Evolutionary conservation across 176 grass and related monocot genomes (phyloP).

Genomic region (Bromus sterilis): DNA sequence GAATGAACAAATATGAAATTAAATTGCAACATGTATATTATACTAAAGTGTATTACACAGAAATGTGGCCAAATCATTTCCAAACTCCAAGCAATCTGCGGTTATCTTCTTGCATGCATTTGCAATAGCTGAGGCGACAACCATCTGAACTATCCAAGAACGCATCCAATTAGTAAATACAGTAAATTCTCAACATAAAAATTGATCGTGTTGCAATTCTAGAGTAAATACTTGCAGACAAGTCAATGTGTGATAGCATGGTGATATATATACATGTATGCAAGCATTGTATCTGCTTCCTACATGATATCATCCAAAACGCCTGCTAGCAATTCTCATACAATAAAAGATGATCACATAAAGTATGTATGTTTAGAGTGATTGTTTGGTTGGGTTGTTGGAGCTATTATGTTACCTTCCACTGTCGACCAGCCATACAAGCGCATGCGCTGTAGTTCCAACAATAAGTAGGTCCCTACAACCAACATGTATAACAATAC

Average conservation of each 20-base stretch:
- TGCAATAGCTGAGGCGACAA: slow-evolving; percentile 52
- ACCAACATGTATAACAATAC: no score
- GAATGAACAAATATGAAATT: no score
- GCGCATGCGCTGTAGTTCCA: no score
- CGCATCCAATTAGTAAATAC: slow-evolving; percentile 8
- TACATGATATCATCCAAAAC: slow-evolving; percentile 73
- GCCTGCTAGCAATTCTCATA: slow-evolving; percentile 66
- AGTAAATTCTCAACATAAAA: background rate
- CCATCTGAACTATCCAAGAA: slow-evolving; percentile 46
- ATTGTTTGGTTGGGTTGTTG: background rate
- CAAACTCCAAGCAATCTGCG: slow-evolving; percentile 46
- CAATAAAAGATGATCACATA: background rate
- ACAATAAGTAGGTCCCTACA: no score
- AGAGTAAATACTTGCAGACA: slow-evolving; percentile 63
- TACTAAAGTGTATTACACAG: slow-evolving; percentile 68
- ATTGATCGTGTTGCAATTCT: background rate
- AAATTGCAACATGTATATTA: no score
- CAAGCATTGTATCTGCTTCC: slow-evolving; percentile 57
- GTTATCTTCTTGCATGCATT: slow-evolving; percentile 69
- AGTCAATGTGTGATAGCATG: slow-evolving; percentile 59
- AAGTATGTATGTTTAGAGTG: background rate
- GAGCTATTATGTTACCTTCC: slow-evolving; percentile 31
- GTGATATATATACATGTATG: slow-evolving; percentile 55
- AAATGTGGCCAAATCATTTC: slow-evolving; percentile 50
- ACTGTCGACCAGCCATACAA: no score